These are phyloP conservation scores for Prosopis cineraria DNA, from an alignment of 306 rosid species.

Conservation along the genomic window DNA sequence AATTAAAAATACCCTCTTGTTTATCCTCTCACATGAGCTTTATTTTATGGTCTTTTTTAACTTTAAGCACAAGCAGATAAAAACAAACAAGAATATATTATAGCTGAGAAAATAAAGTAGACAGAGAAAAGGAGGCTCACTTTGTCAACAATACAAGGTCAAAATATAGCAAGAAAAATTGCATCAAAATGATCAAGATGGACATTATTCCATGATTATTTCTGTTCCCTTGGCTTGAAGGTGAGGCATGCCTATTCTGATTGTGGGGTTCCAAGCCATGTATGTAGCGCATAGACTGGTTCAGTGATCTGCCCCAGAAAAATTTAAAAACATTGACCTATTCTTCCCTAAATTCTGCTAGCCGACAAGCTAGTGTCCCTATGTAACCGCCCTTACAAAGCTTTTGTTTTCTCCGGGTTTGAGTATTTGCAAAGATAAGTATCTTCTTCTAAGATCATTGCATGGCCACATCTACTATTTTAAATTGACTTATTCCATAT, in stretches of 20 bases:
- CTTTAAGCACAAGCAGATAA: conserved; percentile 8
- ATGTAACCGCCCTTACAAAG: background rate
- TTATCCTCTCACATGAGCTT: background rate
- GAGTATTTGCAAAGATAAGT: background rate
- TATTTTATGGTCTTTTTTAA: background rate
- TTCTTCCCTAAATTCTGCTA: background rate
- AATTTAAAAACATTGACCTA: background rate
- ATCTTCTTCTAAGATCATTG: background rate
- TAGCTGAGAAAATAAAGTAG: background rate
- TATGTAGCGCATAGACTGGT: background rate
- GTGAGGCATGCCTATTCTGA: conserved; percentile 36
- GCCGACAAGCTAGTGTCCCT: conserved; percentile 9
- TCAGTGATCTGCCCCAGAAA: background rate
- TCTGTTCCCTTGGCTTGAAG: conserved; percentile 45
- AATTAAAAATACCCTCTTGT: background rate
- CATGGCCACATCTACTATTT: background rate
- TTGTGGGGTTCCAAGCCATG: conserved; percentile 28
- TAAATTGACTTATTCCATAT: background rate
- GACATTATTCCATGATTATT: conserved; percentile 36
- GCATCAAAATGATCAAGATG: conserved; percentile 28
- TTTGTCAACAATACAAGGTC: conserved; percentile 14
- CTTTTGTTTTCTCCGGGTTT: background rate
- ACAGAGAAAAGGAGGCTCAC: background rate
- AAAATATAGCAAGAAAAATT: conserved; percentile 17
- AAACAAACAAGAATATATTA: background rate